Evolutionary conservation across 2,329 filamentous ascomycete genomes (phyloP).

Genomic region (Lachnellula cervina): DNA sequence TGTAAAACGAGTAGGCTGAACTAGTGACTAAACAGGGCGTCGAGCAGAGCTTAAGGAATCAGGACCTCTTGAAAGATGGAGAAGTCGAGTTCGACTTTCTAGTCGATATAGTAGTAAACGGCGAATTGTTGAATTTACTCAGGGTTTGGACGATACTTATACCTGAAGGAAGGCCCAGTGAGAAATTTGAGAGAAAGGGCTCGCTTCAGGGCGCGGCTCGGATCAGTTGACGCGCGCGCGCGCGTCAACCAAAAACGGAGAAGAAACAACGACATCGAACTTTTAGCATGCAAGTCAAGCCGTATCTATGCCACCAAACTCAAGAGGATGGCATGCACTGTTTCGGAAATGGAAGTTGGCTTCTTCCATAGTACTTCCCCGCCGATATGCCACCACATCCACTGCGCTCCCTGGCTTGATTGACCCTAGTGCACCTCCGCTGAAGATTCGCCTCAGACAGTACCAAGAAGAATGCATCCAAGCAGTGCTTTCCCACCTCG

Average conservation of each 20-base stretch:
- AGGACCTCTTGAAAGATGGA: no score
- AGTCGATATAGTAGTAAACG: no score
- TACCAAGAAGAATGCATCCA: slow-evolving; percentile 93
- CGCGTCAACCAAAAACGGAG: neutral
- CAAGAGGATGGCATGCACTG: slow-evolving; percentile 23
- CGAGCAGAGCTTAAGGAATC: no score
- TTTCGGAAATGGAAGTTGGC: slow-evolving; percentile 13
- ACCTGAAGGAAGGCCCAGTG: no score
- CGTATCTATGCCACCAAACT: slow-evolving; percentile 27
- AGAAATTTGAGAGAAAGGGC: no score
- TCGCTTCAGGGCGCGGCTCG: no score
- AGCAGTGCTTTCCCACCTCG: slow-evolving; percentile 66
- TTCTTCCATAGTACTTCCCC: slow-evolving; percentile 2
- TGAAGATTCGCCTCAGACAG: slow-evolving; percentile 59
- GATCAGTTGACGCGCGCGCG: neutral
- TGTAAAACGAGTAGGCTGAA: neutral
- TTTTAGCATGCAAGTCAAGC: no score
- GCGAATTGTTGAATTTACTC: no score
- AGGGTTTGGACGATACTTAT: no score
- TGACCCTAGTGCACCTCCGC: slow-evolving; percentile 2
- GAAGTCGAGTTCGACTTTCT: no score
- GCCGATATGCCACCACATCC: slow-evolving; percentile 12
- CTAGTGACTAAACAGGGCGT: no score
- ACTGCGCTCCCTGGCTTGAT: slow-evolving; percentile 2
- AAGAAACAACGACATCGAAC: slow-evolving; percentile 1